Evolutionary conservation across 495 filamentous ascomycete genomes (phyloP).

Genomic region (Glutinoglossum americanum): DNA sequence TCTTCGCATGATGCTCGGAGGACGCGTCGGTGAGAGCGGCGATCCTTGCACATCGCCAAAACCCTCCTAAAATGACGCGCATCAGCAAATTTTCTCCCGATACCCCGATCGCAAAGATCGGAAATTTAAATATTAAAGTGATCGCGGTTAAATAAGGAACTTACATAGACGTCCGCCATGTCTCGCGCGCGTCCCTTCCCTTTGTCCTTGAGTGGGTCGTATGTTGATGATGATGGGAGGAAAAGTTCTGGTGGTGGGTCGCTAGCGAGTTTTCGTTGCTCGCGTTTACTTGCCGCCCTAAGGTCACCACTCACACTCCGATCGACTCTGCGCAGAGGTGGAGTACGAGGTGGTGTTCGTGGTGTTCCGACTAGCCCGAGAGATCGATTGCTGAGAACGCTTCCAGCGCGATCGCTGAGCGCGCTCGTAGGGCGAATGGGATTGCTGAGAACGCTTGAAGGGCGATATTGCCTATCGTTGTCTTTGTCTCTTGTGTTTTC

Average conservation of each 20-base stretch:
- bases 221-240: constrained; percentile 32
- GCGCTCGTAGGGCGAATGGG: background rate
- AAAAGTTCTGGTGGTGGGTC: background rate
- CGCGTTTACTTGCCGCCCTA: constrained; percentile 38
- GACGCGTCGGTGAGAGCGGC: constrained; percentile 82
- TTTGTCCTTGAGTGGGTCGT: constrained; percentile 65
- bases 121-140: no score
- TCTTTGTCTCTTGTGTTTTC: constrained; percentile 29
- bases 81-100: background rate
- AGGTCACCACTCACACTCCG: constrained; percentile 63
- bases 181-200: constrained; percentile 61
- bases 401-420: background rate
- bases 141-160: constrained; percentile 18
- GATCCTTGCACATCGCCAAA: constrained; percentile 83
- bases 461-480: background rate
- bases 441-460: background rate
- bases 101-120: background rate
- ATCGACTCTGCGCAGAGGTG: constrained; percentile 48
- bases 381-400: background rate
- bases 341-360: constrained; percentile 25
- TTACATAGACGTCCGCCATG: constrained; percentile 89
- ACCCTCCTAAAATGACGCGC: constrained; percentile 42
- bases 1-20: constrained; percentile 73
- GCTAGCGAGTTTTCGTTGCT: constrained; percentile 8
- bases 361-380: background rate